phyloP scores from a whole-genome alignment of 108 stramenopile genomes.

The Mediolabrus comicus region DNA sequence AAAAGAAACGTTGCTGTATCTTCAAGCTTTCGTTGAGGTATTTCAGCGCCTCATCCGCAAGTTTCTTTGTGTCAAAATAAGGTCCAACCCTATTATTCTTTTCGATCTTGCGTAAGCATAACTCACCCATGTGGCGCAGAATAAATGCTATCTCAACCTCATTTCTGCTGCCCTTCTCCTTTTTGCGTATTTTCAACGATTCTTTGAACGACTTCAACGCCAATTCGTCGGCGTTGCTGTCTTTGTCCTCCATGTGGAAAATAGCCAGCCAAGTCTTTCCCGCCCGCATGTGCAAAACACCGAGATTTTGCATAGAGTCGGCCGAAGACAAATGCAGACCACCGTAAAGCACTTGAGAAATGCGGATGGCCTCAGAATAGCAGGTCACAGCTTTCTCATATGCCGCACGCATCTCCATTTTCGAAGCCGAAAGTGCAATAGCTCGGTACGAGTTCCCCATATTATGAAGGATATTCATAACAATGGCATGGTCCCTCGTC shows the following conservation, averaged over 20 bases:
- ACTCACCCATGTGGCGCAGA: slow-evolving; percentile 23
- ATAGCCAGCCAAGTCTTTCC: slow-evolving; percentile 21
- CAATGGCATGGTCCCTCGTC: slow-evolving; percentile 45
- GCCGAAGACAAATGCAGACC: slow-evolving; percentile 32
- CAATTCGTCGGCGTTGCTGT: slow-evolving; percentile 17
- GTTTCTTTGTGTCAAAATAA: neutral
- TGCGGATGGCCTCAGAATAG: slow-evolving; percentile 45
- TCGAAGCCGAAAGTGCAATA: slow-evolving; percentile 18
- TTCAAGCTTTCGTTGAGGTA: neutral
- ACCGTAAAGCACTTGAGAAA: slow-evolving; percentile 29
- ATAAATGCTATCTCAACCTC: slow-evolving; percentile 29
- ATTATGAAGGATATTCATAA: slow-evolving; percentile 37
- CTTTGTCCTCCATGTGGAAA: slow-evolving; percentile 21
- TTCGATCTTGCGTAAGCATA: slow-evolving; percentile 26
- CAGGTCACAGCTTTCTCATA: slow-evolving; percentile 36
- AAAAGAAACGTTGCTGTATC: neutral
- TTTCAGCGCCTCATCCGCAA: neutral
- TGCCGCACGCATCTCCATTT: slow-evolving; percentile 5
- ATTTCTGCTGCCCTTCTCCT: slow-evolving; percentile 20
- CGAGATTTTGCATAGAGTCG: slow-evolving; percentile 39
- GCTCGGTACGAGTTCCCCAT: slow-evolving; percentile 37
- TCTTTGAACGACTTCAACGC: slow-evolving; percentile 33
- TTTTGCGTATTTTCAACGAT: slow-evolving; percentile 28
- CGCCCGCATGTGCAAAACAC: slow-evolving; percentile 16
- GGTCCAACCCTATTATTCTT: slow-evolving; percentile 1